Evolutionary conservation across 345 rosid genomes (phyloP), one percentile per base, ranked within the genome.

Genomic region (Syzygium jambos): DNA sequence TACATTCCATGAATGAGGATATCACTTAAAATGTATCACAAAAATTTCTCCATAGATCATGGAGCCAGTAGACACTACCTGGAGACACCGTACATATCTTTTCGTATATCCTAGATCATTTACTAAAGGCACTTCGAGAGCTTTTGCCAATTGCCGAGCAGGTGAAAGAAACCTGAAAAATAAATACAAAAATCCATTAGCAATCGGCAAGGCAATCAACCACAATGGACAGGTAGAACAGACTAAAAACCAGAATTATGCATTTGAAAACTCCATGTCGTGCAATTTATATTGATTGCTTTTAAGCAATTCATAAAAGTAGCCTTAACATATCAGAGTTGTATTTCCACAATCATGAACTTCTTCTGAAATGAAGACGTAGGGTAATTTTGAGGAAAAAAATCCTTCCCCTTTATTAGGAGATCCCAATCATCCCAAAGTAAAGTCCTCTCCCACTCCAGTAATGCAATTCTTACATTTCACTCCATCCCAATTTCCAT

Each of bases 91-190:
- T 30, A 98, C 96, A 78, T 98, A 98, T 96, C 99, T 96, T 91
- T 98, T 98, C 16, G 99, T 96, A 88, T 98, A 98, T 61, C 99
- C 99, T 85, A 98, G 94, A 93, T 98, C 99, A 91, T 98, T 98
- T 84, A 98, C 99, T 89, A 98, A 91, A 41, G 98, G 99, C 86
- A 96, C 99, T 91, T 98, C 99, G 87, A 98, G 92, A 73, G 98
- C 97, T 91, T 98, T 98, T 78, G 98, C 99, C 89, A 96, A 93
- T 91, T 98, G 99, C 86, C 99, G 96, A 86, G 99, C 98, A 61
- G 99, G 95, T 61, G 98, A 93, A 89, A 96, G 97, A 95, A 98
- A 96, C 97, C 99, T 98, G 85, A 25, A 68, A 46, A 46, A 38
- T 34, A 73, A 9, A 38, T 34, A 89, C 52, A 68, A 87, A 78